Percentiles rank a stretch among this genome's conserved stretches.
Conservation (phyloP, 805 yeast genomes). For the Lipomyces japonicus region DNA sequence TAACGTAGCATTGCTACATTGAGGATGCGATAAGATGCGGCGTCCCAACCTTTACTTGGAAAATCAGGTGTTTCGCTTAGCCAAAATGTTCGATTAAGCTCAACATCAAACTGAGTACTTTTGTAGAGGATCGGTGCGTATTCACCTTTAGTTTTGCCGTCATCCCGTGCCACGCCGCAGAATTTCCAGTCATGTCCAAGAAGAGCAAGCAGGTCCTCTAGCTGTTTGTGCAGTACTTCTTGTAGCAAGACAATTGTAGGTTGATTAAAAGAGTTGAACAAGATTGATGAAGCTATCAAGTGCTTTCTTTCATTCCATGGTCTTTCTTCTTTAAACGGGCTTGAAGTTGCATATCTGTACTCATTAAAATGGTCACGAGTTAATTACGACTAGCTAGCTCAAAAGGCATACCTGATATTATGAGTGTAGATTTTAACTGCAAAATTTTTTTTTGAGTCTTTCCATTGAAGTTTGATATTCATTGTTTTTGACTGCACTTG, state of each 20-base stretch:
- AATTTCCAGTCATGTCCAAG: constrained; percentile 45
- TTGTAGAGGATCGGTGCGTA: constrained; percentile 49
- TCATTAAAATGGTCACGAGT: background rate
- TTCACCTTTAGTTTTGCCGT: constrained; percentile 51
- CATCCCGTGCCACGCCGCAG: constrained; percentile 51
- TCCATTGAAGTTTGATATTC: constrained; percentile 15
- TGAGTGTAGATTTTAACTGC: constrained; percentile 20
- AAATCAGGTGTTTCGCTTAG: constrained; percentile 51
- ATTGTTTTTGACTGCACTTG: background rate
- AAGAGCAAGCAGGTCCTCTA: constrained; percentile 43
- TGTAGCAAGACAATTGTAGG: constrained; percentile 47
- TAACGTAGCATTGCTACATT: constrained; percentile 38
- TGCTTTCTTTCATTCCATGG: constrained; percentile 46
- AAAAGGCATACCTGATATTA: constrained; percentile 14
- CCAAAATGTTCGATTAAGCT: constrained; percentile 50
- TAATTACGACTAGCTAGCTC: background rate
- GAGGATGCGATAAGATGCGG: constrained; percentile 43
- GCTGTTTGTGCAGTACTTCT: constrained; percentile 48
- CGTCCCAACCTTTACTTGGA: constrained; percentile 55
- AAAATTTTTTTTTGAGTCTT: constrained; percentile 13
- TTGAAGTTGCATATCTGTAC: constrained; percentile 32
- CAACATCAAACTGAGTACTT: constrained; percentile 39
- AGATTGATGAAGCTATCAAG: constrained; percentile 43
- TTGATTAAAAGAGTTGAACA: constrained; percentile 36
- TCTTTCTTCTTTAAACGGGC: constrained; percentile 38